Evolutionary conservation across 2,329 filamentous ascomycete genomes (phyloP), one percentile per base, ranked within the genome.

Genomic region (Cadophora sp.): DNA sequence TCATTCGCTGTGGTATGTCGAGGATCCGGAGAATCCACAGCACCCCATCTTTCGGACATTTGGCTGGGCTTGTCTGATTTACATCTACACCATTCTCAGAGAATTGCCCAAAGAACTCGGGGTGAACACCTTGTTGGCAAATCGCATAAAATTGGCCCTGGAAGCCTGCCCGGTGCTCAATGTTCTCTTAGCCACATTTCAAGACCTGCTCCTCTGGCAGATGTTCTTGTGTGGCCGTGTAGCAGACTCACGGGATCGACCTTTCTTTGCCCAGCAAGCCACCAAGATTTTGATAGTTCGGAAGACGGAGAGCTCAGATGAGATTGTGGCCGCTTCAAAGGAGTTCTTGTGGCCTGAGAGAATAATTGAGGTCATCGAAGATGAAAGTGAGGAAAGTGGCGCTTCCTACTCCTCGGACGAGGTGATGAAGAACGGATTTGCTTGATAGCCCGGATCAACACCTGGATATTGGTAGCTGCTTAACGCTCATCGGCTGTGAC

Each of bases 111-210:
- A 65, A 53, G 71, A 69, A 55, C 62, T 73, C 14, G 67, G 65
- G 3, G 70, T 74, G 63, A 72, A 70, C 43, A 14, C 48, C 12
- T 67, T 72, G 69, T 62, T 74, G n/a, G 71, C 72, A 14, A 70
- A 62, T 12, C 66, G 67, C 14, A 68, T 70, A 40, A 72, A 67
- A 26, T 4, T 26, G n/a, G 53, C 62, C 4, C 40, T 74, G 24
- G 71, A 73, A 64, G n/a, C 51, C 9, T 68, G 67, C 31, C 19
- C 62, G 6, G 69, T 71, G 16, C 68, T 74, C n/a, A 74, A 69
- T 65, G 68, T 74, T 43, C 69, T 74, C 11, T 62, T 74, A 4
- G 73, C 69, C 48, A 74, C 73, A 5, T 74, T 74, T 51, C 72
- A 68, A 51, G 72, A 73, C 61, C 53, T 73, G n/a, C 43, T 74